phyloP scores from a whole-genome alignment of 2,329 filamentous ascomycete genomes.

The Calonectria naviculata region DNA sequence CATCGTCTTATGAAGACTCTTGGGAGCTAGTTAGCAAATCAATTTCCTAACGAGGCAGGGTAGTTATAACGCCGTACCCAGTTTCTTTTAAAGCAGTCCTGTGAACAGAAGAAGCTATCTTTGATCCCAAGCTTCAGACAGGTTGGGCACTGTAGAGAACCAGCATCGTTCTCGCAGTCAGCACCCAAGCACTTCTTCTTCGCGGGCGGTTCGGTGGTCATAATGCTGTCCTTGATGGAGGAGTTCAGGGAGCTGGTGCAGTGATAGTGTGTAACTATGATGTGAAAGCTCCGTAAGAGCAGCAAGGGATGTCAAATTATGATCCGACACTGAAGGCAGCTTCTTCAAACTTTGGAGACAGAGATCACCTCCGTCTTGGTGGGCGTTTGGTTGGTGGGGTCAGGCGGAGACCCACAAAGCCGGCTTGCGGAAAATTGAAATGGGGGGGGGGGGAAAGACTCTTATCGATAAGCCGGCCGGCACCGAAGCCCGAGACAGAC shows the following conservation, averaged over 20 bases:
- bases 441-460: background rate
- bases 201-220: constrained; percentile 60
- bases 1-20: constrained; percentile 81
- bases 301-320: background rate
- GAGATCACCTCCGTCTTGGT: constrained; percentile 30
- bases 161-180: constrained; percentile 89
- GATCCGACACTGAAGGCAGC: background rate
- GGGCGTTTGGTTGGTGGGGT: constrained; percentile 29
- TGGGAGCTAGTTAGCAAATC: constrained; percentile 23
- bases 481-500: constrained; percentile 15
- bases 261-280: background rate
- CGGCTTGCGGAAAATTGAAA: background rate
- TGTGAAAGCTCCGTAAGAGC: background rate
- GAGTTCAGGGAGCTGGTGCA: background rate
- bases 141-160: constrained; percentile 90
- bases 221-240: constrained; percentile 42
- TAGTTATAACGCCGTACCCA: constrained; percentile 74
- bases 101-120: constrained; percentile 96
- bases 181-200: constrained; percentile 82
- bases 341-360: constrained; percentile 28
- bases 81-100: constrained; percentile 98
- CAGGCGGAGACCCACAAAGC: background rate
- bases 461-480: background rate
- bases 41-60: constrained; percentile 25
- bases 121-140: constrained; percentile 90